phyloP scores from a whole-genome alignment of 768 basidiomycete species.

The Artomyces pyxidatus region DNA sequence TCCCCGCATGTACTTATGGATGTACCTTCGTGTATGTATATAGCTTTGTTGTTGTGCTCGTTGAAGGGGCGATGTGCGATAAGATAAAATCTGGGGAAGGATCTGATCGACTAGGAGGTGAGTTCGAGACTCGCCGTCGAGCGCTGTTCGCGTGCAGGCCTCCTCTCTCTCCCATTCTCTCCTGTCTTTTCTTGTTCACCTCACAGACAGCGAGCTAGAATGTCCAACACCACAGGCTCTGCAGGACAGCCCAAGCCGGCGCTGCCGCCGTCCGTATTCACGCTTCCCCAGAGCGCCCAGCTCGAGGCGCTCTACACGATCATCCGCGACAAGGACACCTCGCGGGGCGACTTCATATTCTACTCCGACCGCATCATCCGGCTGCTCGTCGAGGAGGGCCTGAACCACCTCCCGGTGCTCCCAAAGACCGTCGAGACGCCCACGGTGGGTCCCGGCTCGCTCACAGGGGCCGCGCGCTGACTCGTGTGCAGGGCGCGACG shows the following conservation, averaged over 20 bases:
- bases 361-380: constrained; percentile 91
- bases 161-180: no score
- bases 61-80: no score
- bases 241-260: no score
- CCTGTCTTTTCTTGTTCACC: no score
- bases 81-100: no score
- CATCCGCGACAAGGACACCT: constrained; percentile 82
- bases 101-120: no score
- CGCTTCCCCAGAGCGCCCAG: constrained; percentile 84
- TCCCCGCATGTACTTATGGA: no score
- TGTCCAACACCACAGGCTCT: neutral
- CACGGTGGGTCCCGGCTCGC: constrained; percentile 38
- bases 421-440: constrained; percentile 74
- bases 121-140: no score
- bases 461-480: neutral
- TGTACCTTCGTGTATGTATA: no score
- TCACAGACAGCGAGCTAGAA: no score
- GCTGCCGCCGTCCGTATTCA: constrained; percentile 79
- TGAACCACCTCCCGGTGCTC: constrained; percentile 82
- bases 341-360: constrained; percentile 92
- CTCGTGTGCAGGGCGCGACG: constrained; percentile 48
- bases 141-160: no score
- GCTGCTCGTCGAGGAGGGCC: constrained; percentile 71
- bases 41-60: no score
- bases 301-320: constrained; percentile 94